Conservation (phyloP, 2,329 filamentous ascomycete species). For the Pseudogymnoascus sp. region DNA sequence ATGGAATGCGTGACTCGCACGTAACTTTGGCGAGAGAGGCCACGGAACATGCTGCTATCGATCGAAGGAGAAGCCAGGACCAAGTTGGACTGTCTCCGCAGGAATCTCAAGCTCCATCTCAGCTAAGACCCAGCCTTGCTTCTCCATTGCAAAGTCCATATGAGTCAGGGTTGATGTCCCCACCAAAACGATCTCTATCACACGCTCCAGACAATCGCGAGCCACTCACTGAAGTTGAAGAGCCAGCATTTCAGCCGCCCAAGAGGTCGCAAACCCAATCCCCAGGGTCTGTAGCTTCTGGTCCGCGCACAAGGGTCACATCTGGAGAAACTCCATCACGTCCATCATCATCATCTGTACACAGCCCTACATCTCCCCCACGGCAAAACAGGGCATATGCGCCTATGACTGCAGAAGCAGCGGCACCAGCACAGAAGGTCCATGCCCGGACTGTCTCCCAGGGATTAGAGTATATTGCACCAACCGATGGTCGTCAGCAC, state of each 20-base stretch:
- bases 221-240: constrained; percentile 23
- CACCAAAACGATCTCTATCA: constrained; percentile 47
- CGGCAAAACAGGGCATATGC: constrained; percentile 11
- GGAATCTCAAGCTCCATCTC: constrained; percentile 44
- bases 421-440: constrained; percentile 17
- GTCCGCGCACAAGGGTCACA: constrained; percentile 36
- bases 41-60: constrained; percentile 19
- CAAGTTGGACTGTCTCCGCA: constrained; percentile 21
- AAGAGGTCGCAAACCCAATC: constrained; percentile 57
- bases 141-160: constrained; percentile 25
- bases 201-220: constrained; percentile 25
- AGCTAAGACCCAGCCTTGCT: constrained; percentile 23
- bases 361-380: constrained; percentile 23
- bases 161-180: constrained; percentile 42
- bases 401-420: constrained; percentile 12
- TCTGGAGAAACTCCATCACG: neutral
- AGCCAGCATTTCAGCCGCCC: constrained; percentile 31
- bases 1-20: neutral
- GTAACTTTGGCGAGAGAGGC: constrained; percentile 17
- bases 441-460: constrained; percentile 48
- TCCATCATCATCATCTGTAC: constrained; percentile 46
- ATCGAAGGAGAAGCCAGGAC: constrained; percentile 2
- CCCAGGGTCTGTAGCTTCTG: constrained; percentile 44
- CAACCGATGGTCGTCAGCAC: constrained; percentile 58
- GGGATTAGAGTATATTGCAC: constrained; percentile 50